Evolutionary conservation across 345 rosid species (phyloP), one percentile per base, ranked within the genome.

Genomic region (Salix koriyanagi): DNA sequence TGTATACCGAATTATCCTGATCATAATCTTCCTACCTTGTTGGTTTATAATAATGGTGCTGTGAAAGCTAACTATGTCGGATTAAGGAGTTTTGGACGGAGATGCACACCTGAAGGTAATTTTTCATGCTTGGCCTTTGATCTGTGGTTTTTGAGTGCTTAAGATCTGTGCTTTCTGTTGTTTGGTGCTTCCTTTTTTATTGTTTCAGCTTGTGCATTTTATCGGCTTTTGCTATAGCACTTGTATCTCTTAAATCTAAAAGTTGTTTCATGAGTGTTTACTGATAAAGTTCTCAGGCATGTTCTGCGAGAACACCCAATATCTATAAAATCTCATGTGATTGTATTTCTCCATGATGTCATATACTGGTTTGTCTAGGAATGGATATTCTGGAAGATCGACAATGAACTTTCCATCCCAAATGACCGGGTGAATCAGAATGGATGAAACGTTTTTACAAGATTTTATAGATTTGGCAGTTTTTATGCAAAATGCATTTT

Each of bases 1-100:
- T 96, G 98, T 82, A 96, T 96, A 76, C 99, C 97, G 0, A 94
- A 94, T 69, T 96, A 92, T 76, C 99, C 98, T 2, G 97, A 94
- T 76, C 77, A 83, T 26, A 94, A 94, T 87, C 91, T 96, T 72
- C 99, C 99, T 19, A 94, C 98, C 67, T 69, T 96, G 66, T 68
- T 94, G 84, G 98, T 94, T 72, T 96, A 94, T 86, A 93, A 88
- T 75, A 92, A 88, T 78, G 87, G 94, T 41, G 97, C 98, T 0
- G 92, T 92, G 80, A 96, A 94, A 86, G 99, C 92, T 48, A 94
- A 90, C 46, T 87, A 92, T 80, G 97, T 91, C n/a, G 99, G 99
- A 30, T 34, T 87, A 78, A 86, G 79, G 75, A 90, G 86, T 79
- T 92, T 92, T 82, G 98, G 98, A 83, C 85, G 94, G 73, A 87